Percentiles rank a stretch among this genome's conserved stretches.
Conservation (phyloP, 805 yeast genomes). For the Myxozyma melibiosi region DNA sequence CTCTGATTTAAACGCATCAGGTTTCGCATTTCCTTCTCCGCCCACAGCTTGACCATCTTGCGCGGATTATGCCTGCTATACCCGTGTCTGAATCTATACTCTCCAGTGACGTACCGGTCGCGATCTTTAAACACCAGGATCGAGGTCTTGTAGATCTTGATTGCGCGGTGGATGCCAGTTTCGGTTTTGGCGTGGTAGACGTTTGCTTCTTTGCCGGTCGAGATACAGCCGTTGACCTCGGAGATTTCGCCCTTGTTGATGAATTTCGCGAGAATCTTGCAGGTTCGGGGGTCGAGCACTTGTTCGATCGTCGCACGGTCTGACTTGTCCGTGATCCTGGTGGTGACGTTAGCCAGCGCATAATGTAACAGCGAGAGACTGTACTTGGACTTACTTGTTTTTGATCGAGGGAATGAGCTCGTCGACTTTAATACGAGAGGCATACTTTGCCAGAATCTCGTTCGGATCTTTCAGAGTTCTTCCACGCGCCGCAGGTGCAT, state of each 20-base stretch:
- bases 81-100: constrained; percentile 86
- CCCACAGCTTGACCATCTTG: constrained; percentile 98
- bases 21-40: constrained; percentile 95
- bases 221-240: constrained; percentile 86
- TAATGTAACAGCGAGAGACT: not conserved
- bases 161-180: constrained; percentile 63
- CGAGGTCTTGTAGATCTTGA: constrained; percentile 94
- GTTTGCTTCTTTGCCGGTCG: constrained; percentile 99
- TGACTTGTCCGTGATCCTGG: constrained; percentile 63
- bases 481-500: not conserved
- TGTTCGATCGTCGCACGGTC: constrained; percentile 97
- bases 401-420: constrained; percentile 25
- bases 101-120: constrained; percentile 95
- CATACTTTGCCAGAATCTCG: constrained; percentile 31
- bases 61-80: constrained; percentile 86
- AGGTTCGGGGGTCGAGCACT: constrained; percentile 92
- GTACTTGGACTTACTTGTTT: constrained; percentile 16
- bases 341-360: not conserved
- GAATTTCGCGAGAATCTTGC: constrained; percentile 76
- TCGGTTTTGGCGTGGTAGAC: constrained; percentile 74
- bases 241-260: constrained; percentile 82
- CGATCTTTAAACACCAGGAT: constrained; percentile 96
- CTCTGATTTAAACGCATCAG: constrained; percentile 74
- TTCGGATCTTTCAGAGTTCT: constrained; percentile 23
- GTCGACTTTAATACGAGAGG: constrained; percentile 34